A percentile compares a stretch with the other conserved stretches of the same genome.
phyloP scores from a whole-genome alignment of 108 stramenopile genomes.

The Nitzschia sp. region DNA sequence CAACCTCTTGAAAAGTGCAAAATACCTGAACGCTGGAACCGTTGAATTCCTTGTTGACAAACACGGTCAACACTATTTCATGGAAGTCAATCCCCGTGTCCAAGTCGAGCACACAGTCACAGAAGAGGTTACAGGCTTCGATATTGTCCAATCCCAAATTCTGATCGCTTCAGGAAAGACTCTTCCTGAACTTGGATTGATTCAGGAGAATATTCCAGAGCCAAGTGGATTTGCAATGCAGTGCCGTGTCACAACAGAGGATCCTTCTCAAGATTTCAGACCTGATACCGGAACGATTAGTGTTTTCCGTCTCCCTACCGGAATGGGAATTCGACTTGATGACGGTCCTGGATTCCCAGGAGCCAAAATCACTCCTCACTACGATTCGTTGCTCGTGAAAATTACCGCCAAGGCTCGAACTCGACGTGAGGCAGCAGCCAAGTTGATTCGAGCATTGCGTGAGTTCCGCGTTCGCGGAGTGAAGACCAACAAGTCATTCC shows the following conservation, averaged over 20 bases:
- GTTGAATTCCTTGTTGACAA: slow-evolving; percentile 97
- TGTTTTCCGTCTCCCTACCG: slow-evolving; percentile 88
- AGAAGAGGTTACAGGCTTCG: slow-evolving; percentile 87
- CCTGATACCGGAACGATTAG: slow-evolving; percentile 92
- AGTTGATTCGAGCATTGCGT: slow-evolving; percentile 64
- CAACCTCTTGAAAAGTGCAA: slow-evolving; percentile 61
- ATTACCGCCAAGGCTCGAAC: slow-evolving; percentile 81
- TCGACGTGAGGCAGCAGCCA: slow-evolving; percentile 79
- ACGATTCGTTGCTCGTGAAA: slow-evolving; percentile 90
- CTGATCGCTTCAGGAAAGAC: slow-evolving; percentile 89
- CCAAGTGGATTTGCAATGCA: slow-evolving; percentile 90
- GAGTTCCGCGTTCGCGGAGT: slow-evolving; percentile 94
- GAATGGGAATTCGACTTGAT: slow-evolving; percentile 93
- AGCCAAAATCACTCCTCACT: slow-evolving; percentile 53
- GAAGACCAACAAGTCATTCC: slow-evolving; percentile 78
- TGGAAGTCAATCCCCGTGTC: slow-evolving; percentile 92
- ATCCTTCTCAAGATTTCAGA: slow-evolving; percentile 85
- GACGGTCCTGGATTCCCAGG: slow-evolving; percentile 78
- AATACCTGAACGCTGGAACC: slow-evolving; percentile 94
- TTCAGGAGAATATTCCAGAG: slow-evolving; percentile 63
- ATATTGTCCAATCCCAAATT: slow-evolving; percentile 93
- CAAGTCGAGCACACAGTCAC: slow-evolving; percentile 94
- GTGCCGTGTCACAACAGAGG: slow-evolving; percentile 95
- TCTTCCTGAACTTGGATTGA: slow-evolving; percentile 67
- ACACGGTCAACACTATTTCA: slow-evolving; percentile 85